phyloP scores from a whole-genome alignment of 371 early-diverging fungal genomes.

The Syncephalis fuscata region DNA sequence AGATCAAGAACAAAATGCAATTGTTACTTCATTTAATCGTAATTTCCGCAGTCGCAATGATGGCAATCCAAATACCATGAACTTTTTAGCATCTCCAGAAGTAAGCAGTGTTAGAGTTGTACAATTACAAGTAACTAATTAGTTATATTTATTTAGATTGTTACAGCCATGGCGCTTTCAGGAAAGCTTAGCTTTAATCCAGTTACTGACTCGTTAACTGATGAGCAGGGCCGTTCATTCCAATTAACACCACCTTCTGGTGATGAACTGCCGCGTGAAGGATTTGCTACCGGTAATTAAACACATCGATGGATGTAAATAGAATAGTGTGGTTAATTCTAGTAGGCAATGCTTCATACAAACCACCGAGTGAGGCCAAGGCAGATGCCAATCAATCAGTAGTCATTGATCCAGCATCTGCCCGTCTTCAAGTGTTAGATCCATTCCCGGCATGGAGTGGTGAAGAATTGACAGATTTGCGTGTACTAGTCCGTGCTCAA shows the following conservation, averaged over 20 bases:
- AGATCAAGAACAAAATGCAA: constrained; percentile 64
- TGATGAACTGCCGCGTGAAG: constrained; percentile 67
- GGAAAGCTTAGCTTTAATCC: constrained; percentile 88
- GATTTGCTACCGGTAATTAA: constrained; percentile 63
- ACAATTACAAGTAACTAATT: not conserved
- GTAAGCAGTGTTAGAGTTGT: constrained; percentile 6
- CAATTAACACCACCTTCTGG: constrained; percentile 69
- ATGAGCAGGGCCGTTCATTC: constrained; percentile 55
- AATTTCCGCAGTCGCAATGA: constrained; percentile 94
- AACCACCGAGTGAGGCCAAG: constrained; percentile 33
- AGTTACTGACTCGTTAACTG: constrained; percentile 57
- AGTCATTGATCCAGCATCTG: constrained; percentile 48
- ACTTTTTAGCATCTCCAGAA: constrained; percentile 90
- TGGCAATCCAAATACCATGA: constrained; percentile 84
- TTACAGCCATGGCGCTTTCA: constrained; percentile 82
- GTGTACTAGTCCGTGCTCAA: constrained; percentile 78
- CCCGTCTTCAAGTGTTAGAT: constrained; percentile 71
- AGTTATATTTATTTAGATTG: constrained; percentile 26
- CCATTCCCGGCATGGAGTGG: constrained; percentile 71
- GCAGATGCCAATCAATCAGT: constrained; percentile 37
- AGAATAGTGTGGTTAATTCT: not conserved
- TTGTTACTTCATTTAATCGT: constrained; percentile 91
- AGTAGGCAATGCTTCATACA: constrained; percentile 24
- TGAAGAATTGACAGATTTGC: constrained; percentile 52
- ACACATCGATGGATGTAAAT: constrained; percentile 20